A percentile compares a stretch with the other conserved stretches of the same genome.
These are phyloP conservation scores for Dothiorella sarmentorum DNA, from an alignment of 2,329 filamentous ascomycete genomes.

Conservation along the genomic window DNA sequence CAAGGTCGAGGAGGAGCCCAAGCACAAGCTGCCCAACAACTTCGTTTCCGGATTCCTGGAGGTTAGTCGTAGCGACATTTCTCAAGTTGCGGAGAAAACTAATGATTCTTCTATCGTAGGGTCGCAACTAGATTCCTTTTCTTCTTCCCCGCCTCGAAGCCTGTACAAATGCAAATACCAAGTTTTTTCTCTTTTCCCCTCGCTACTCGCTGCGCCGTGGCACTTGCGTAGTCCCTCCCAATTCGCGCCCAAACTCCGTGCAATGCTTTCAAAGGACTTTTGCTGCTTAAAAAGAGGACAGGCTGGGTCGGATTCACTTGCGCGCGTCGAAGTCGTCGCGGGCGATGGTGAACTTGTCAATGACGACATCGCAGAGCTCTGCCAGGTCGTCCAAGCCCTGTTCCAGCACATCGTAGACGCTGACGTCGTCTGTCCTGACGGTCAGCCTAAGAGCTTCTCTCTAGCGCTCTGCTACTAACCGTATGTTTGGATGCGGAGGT, in stretches of 20 bases:
- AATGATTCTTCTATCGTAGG: constrained; percentile 11
- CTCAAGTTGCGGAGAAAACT: neutral
- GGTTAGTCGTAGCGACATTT: constrained; percentile 52
- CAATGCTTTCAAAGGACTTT: constrained; percentile 26
- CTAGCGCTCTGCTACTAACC: constrained; percentile 55
- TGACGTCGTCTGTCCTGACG: constrained; percentile 62
- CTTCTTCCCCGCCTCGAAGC: constrained; percentile 17
- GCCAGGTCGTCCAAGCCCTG: constrained; percentile 88
- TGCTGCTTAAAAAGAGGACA: neutral
- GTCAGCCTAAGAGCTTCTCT: constrained; percentile 6
- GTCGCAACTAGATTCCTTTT: constrained; percentile 19
- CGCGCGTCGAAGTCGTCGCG: constrained; percentile 57
- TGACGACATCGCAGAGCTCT: constrained; percentile 87
- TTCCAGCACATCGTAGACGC: constrained; percentile 78
- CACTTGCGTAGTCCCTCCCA: constrained; percentile 17
- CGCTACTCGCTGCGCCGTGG: constrained; percentile 25
- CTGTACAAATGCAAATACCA: constrained; percentile 38
- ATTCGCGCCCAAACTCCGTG: constrained; percentile 28
- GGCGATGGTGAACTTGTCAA: constrained; percentile 78
- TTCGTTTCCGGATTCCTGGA: constrained; percentile 96
- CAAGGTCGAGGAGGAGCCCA: constrained; percentile 81
- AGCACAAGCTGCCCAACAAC: constrained; percentile 71
- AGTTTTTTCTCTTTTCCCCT: constrained; percentile 26
- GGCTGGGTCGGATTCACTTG: neutral
- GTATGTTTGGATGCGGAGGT: constrained; percentile 94